Evolutionary conservation across 73 alveolate genomes (phyloP).

Genomic region (Breviolum minutum): DNA sequence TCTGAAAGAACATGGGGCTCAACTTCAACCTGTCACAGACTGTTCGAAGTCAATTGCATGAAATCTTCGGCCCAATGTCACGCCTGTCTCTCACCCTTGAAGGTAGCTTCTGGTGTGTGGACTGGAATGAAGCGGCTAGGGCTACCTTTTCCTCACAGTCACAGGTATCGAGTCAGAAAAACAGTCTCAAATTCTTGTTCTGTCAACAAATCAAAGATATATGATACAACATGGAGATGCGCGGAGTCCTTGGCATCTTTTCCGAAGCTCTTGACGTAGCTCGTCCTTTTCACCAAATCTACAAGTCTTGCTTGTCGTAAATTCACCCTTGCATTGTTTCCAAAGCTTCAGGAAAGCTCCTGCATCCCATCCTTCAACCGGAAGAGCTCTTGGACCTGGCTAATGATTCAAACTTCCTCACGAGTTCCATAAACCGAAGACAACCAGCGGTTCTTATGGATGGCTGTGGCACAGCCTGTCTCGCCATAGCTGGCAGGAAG

Average conservation of each 20-base stretch:
- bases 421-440: background rate
- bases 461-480: slow-evolving; percentile 47
- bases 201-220: no score
- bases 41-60: background rate
- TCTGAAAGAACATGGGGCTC: background rate
- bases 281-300: background rate
- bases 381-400: slow-evolving; percentile 86
- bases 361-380: slow-evolving; percentile 77
- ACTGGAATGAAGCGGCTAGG: slow-evolving; percentile 42
- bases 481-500: slow-evolving; percentile 83
- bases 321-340: background rate
- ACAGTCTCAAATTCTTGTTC: background rate
- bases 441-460: background rate
- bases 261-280: slow-evolving; percentile 39
- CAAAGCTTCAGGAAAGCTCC: background rate
- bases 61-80: background rate
- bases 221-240: no score
- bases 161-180: background rate
- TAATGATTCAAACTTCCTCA: background rate
- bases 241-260: slow-evolving; percentile 22
- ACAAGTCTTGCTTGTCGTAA: background rate
- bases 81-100: background rate
- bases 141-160: slow-evolving; percentile 2
- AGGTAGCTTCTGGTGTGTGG: background rate
- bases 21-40: background rate